These are phyloP conservation scores for Venturia nashicola DNA, from an alignment of 2,329 filamentous ascomycete genomes.

Conservation along the genomic window DNA sequence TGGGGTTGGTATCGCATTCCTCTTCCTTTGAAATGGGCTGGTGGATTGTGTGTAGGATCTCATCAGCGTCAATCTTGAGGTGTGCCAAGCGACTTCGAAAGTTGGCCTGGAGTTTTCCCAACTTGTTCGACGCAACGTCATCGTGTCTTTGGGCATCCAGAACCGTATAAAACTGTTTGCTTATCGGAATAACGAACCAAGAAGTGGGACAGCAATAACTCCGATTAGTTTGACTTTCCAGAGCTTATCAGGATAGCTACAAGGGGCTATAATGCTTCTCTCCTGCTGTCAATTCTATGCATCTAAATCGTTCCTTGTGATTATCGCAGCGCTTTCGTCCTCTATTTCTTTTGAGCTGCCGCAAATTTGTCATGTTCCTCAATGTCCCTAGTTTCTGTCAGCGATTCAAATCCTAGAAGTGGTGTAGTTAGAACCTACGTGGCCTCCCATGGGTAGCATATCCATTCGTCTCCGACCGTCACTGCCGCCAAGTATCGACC, in stretches of 20 bases:
- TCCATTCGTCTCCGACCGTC: slow-evolving; percentile 92
- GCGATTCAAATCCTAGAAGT: slow-evolving; percentile 13
- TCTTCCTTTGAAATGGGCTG: too few relatives aligned
- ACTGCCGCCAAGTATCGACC: slow-evolving; percentile 72
- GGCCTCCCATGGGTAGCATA: slow-evolving; percentile 98
- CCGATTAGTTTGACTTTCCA: not conserved
- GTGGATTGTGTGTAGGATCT: too few relatives aligned
- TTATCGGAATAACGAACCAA: not conserved
- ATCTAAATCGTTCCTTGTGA: not conserved
- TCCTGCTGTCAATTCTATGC: not conserved
- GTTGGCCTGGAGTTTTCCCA: too few relatives aligned
- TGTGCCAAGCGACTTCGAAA: too few relatives aligned
- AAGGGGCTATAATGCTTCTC: not conserved
- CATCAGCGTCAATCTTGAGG: too few relatives aligned
- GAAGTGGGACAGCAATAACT: not conserved
- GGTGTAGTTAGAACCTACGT: slow-evolving; percentile 34
- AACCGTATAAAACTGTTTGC: not conserved
- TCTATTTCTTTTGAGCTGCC: slow-evolving; percentile 20
- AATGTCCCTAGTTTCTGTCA: slow-evolving; percentile 49
- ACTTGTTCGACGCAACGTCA: too few relatives aligned
- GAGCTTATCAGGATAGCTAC: not conserved
- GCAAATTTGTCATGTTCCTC: slow-evolving; percentile 77
- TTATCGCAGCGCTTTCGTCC: not conserved
- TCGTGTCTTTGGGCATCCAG: too few relatives aligned
- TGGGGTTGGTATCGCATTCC: too few relatives aligned